phyloP scores from a whole-genome alignment of 192 early-diverging fungal species.

The Umbelopsis vinacea region DNA sequence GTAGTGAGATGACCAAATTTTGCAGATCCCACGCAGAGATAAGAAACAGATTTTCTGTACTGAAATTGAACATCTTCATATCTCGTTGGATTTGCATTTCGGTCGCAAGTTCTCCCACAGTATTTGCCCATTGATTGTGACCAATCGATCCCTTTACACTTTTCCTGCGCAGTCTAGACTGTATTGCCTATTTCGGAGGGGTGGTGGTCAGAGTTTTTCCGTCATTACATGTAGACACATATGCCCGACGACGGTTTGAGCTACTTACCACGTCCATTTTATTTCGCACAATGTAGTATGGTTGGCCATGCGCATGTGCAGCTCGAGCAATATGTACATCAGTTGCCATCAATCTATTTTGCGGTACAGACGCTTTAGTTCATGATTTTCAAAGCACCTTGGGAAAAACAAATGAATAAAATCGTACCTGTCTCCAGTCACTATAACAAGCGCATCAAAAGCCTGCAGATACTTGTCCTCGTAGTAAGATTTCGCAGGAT shows the following conservation, averaged over 20 bases:
- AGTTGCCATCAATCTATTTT: constrained; percentile 22
- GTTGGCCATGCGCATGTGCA: constrained; percentile 10
- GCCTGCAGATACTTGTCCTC: constrained; percentile 25
- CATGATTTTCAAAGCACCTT: background rate
- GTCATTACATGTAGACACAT: background rate
- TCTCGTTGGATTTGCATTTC: constrained; percentile 25
- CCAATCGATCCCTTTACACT: constrained; percentile 6
- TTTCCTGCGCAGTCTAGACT: constrained; percentile 1
- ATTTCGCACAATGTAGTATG: constrained; percentile 26
- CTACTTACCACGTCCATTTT: constrained; percentile 29
- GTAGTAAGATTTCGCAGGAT: constrained; percentile 27
- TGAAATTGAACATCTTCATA: constrained; percentile 21
- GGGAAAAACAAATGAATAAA: background rate
- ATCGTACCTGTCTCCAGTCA: constrained; percentile 19
- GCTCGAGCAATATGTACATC: constrained; percentile 27
- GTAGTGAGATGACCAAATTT: constrained; percentile 25
- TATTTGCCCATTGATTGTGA: constrained; percentile 1
- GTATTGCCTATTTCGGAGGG: constrained; percentile 8
- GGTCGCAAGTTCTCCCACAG: constrained; percentile 12
- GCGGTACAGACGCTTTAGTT: background rate
- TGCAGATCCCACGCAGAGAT: constrained; percentile 29
- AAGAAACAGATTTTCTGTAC: constrained; percentile 22
- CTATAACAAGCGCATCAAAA: constrained; percentile 34
- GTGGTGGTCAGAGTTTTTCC: background rate
- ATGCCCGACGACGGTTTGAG: background rate